A percentile compares a stretch with the other conserved stretches of the same genome.
Evolutionary conservation across 2,329 filamentous ascomycete genomes (phyloP).

Genomic region (Colletotrichum somersetense): DNA sequence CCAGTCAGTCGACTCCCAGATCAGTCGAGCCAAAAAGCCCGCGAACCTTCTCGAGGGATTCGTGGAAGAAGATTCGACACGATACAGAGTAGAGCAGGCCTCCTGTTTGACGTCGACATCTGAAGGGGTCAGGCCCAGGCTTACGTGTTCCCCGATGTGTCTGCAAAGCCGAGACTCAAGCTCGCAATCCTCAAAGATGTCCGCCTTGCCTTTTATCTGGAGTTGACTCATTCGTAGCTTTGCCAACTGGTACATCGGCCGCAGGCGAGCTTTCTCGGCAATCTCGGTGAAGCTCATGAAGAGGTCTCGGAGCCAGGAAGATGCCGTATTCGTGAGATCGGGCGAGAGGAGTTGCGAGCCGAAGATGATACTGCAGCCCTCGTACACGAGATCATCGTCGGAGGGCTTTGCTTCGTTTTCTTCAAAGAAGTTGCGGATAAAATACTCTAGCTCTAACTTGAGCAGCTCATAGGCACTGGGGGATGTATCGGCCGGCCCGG

Average conservation of each 20-base stretch:
- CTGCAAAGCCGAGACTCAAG: conserved; percentile 44
- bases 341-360: conserved; percentile 44
- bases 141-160: conserved; percentile 13
- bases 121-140: conserved; percentile 32
- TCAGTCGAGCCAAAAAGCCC: conserved; percentile 25
- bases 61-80: conserved; percentile 29
- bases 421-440: conserved; percentile 46
- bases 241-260: conserved; percentile 44
- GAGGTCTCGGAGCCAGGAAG: conserved; percentile 48
- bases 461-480: conserved; percentile 52
- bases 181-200: conserved; percentile 47
- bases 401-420: conserved; percentile 41
- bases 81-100: conserved; percentile 38
- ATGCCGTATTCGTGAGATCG: background rate
- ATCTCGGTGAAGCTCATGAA: conserved; percentile 41
- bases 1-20: conserved; percentile 30
- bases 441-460: conserved; percentile 52
- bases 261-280: conserved; percentile 43
- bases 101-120: conserved; percentile 42
- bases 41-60: conserved; percentile 36
- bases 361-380: conserved; percentile 48
- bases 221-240: conserved; percentile 44
- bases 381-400: conserved; percentile 43
- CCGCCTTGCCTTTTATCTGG: conserved; percentile 47
- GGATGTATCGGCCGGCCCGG: conserved; percentile 39